A percentile compares a stretch with the other conserved stretches of the same genome.
Conservation (phyloP, 805 yeast genomes). For the Metschnikowia borealis region DNA sequence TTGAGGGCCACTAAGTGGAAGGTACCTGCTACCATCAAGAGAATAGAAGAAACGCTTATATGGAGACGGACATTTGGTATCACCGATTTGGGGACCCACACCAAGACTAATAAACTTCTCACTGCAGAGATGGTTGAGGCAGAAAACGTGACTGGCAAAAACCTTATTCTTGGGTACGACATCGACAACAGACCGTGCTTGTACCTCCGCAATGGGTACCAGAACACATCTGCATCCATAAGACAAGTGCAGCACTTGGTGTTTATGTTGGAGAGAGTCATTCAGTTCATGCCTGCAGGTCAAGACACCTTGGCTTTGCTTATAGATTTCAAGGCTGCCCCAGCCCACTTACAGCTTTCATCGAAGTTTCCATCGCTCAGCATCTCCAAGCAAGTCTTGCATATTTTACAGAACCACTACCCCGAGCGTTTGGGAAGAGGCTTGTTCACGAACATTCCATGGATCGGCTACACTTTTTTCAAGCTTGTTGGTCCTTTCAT, state of each 20-base stretch:
- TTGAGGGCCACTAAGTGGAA: slow-evolving; percentile 53
- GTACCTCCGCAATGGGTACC: slow-evolving; percentile 51
- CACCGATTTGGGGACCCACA: slow-evolving; percentile 25
- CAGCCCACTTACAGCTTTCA: slow-evolving; percentile 32
- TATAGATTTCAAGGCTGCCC: slow-evolving; percentile 52
- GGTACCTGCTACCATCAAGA: slow-evolving; percentile 37
- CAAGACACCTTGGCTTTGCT: slow-evolving; percentile 52
- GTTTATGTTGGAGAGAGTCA: slow-evolving; percentile 53
- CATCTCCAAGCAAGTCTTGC: slow-evolving; percentile 32
- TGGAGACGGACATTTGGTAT: slow-evolving; percentile 57
- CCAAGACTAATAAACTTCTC: slow-evolving; percentile 27
- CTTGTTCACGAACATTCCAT: slow-evolving; percentile 20
- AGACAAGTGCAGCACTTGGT: slow-evolving; percentile 55
- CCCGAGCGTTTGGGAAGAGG: slow-evolving; percentile 21
- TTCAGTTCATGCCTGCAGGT: slow-evolving; percentile 54
- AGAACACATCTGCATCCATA: slow-evolving; percentile 49
- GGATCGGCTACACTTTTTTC: slow-evolving; percentile 21
- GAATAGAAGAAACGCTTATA: slow-evolving; percentile 44
- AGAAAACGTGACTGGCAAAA: slow-evolving; percentile 53
- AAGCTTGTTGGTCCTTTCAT: slow-evolving; percentile 34
- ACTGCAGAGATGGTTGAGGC: slow-evolving; percentile 41
- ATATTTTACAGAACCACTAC: slow-evolving; percentile 20
- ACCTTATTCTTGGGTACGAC: slow-evolving; percentile 52
- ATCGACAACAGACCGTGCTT: slow-evolving; percentile 50
- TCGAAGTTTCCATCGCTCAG: slow-evolving; percentile 47